Evolutionary conservation across 129 eudicot species (phyloP).

Genomic region (Deinandra increscens): DNA sequence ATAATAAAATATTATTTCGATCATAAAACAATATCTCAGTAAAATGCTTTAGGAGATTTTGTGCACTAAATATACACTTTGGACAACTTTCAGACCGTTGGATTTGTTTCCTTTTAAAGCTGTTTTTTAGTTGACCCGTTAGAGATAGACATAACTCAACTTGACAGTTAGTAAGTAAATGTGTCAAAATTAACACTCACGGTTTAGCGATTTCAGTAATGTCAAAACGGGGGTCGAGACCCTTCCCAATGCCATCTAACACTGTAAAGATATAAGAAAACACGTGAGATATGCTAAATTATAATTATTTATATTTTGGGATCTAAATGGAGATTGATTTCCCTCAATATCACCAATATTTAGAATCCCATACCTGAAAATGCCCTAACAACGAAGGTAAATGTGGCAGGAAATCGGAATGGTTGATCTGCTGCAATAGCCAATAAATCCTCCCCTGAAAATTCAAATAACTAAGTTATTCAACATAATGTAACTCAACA

Average conservation of each 20-base stretch:
- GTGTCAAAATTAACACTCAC: slow-evolving; percentile 47
- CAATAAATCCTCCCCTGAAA: slow-evolving; percentile 78
- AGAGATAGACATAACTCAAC: neutral
- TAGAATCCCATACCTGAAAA: slow-evolving; percentile 60
- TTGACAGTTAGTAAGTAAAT: neutral
- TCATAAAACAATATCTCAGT: neutral
- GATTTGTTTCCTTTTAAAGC: neutral
- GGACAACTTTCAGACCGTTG: neutral
- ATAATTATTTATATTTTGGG: neutral
- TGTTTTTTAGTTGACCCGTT: neutral
- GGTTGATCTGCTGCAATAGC: slow-evolving; percentile 94
- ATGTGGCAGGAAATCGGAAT: slow-evolving; percentile 86
- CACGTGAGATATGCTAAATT: slow-evolving; percentile 7
- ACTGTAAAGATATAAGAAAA: slow-evolving; percentile 45
- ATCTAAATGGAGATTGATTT: slow-evolving; percentile 1
- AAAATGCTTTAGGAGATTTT: neutral
- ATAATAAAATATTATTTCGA: neutral
- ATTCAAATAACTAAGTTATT: slow-evolving; percentile 13
- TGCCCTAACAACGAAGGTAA: slow-evolving; percentile 92
- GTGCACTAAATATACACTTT: neutral
- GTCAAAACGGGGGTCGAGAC: slow-evolving; percentile 98
- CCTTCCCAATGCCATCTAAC: slow-evolving; percentile 98
- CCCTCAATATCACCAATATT: neutral
- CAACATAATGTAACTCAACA: neutral
- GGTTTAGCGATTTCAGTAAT: slow-evolving; percentile 98